Evolutionary conservation across 2,329 filamentous ascomycete species (phyloP), one percentile per base, ranked within the genome.

Genomic region (Fusarium gaditjirri): DNA sequence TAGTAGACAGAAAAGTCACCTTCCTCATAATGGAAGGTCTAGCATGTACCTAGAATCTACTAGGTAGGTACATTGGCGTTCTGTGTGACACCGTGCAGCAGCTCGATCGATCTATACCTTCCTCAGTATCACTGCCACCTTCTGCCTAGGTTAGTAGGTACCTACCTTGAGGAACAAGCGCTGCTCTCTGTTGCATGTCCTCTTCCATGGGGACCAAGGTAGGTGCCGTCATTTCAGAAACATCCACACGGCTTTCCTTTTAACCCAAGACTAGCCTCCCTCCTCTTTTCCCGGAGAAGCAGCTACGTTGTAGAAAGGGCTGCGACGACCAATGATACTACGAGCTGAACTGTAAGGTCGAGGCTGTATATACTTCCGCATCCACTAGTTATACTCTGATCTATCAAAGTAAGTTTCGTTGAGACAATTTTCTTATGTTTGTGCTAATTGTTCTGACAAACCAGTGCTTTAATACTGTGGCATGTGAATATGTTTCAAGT

Each of bases 371-470:
- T 68, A 78, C 81, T 11, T 84, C 83, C 4, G 82, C 82, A 1
- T 83, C 80, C 8, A 84, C 83, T 1, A 77, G 80, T 31, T 86
- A 85, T 68, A 84, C 83, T 8, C 75, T 86, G 36, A 75, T 85
- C 12, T 81, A 83, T 63, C 81, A 84, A 55, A 79, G 83, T 84
- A 72, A 72, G 82, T 69, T 23, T 21, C 21, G 11, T 10, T 3
- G 8, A 10, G 6, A 9, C 8, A 21, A 29, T 23, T 27, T 41
- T 44, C 4, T 25, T 13, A 27, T 39, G 25, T 16, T 14, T 16
- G 19, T 55, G 33, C 75, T 80, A 65, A 79, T 64, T n/a, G 6
- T 3, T 29, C 14, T 23, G 31, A 47, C 43, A 84, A 81, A 78
- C 56, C 78, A 81, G 57, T 76, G 83, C 61, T 84, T 84, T 67